Conservation (phyloP, 2,329 filamentous ascomycete species). For the Stagonosporopsis cucurbitacearum region DNA sequence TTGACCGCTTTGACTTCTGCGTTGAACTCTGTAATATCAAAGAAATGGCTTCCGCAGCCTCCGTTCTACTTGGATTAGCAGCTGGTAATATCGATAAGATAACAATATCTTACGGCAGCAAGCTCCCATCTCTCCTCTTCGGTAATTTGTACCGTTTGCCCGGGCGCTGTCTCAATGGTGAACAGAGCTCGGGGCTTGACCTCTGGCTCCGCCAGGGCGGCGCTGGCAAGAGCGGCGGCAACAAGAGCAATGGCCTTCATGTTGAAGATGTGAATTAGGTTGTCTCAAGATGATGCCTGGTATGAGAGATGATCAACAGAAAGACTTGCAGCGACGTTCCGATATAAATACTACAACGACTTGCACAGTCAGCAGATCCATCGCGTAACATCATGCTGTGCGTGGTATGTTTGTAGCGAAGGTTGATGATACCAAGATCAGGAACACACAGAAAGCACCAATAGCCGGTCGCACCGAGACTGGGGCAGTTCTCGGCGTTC, state of each 20-base stretch:
- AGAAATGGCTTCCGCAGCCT: constrained; percentile 29
- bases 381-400: constrained; percentile 7
- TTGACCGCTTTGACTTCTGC: constrained; percentile 21
- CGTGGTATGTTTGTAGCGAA: not conserved
- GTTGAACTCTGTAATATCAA: constrained; percentile 30
- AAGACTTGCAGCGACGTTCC: not conserved
- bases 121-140: constrained; percentile 92
- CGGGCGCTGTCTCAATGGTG: constrained; percentile 79
- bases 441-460: constrained; percentile 5
- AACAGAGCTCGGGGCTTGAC: constrained; percentile 54
- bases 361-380: constrained; percentile 8
- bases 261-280: not conserved
- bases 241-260: constrained; percentile 19
- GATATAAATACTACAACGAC: constrained; percentile 1
- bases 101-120: constrained; percentile 63
- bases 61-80: constrained; percentile 17
- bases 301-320: not conserved
- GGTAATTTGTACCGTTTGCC: constrained; percentile 80
- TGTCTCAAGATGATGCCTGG: not conserved
- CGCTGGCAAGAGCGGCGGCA: constrained; percentile 20
- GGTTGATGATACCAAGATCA: constrained; percentile 9
- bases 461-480: not conserved
- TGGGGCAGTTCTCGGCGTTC: constrained; percentile 9
- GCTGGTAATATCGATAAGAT: not conserved
- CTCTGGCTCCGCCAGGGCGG: constrained; percentile 18